These are phyloP conservation scores for Collybia nuda DNA, from an alignment of 768 basidiomycete genomes.

Conservation along the genomic window DNA sequence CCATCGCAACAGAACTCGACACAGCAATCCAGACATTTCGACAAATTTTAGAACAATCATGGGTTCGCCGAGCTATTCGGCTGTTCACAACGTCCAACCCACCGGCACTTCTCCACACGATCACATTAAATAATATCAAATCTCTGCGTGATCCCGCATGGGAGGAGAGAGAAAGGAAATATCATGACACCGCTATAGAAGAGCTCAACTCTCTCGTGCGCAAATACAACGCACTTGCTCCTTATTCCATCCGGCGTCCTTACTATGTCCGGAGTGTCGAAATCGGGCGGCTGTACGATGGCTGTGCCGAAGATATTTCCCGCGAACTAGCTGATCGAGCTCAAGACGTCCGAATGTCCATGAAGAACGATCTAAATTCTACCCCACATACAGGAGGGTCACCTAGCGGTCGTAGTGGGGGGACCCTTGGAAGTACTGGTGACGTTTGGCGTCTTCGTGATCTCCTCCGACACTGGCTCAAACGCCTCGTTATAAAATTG, in stretches of 20 bases:
- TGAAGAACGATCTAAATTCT: background rate
- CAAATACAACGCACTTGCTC: constrained; percentile 79
- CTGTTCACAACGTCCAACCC: constrained; percentile 47
- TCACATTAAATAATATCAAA: constrained; percentile 34
- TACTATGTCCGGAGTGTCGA: constrained; percentile 59
- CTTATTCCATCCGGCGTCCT: constrained; percentile 70
- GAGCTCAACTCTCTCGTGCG: constrained; percentile 77
- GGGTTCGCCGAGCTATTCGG: constrained; percentile 76
- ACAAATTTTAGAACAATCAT: constrained; percentile 60
- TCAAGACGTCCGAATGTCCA: constrained; percentile 7
- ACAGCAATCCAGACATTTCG: constrained; percentile 61
- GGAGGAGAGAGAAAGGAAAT: constrained; percentile 64
- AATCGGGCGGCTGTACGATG: constrained; percentile 52
- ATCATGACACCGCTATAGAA: constrained; percentile 66
- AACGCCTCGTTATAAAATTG: background rate
- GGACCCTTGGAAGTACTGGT: background rate
- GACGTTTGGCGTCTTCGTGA: background rate
- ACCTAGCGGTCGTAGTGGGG: background rate
- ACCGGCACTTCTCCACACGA: constrained; percentile 33
- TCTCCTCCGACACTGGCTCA: background rate
- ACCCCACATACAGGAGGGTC: background rate
- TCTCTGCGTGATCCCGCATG: constrained; percentile 64
- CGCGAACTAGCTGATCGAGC: constrained; percentile 31
- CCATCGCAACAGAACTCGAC: constrained; percentile 57
- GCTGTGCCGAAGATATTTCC: constrained; percentile 52